Evolutionary conservation across 345 rosid species (phyloP).

Genomic region (Pugionium dolabratum): DNA sequence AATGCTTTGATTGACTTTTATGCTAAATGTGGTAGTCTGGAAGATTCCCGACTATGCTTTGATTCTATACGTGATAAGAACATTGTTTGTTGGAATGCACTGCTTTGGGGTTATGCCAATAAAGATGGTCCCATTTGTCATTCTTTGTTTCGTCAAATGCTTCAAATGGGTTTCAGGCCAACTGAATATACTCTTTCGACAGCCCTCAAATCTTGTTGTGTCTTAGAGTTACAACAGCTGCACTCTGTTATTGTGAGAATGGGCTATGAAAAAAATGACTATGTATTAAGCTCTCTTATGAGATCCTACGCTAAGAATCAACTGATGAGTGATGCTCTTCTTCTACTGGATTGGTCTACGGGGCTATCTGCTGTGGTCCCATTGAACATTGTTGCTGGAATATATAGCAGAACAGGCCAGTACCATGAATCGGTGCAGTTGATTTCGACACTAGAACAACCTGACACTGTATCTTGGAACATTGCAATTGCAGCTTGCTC

Average conservation of each 20-base stretch:
- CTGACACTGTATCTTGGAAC: conserved; percentile 81
- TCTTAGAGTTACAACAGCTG: conserved; percentile 56
- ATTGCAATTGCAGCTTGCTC: conserved; percentile 75
- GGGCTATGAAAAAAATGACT: conserved; percentile 62
- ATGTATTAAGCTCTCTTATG: conserved; percentile 73
- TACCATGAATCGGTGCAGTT: conserved; percentile 60
- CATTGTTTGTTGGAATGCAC: conserved; percentile 77
- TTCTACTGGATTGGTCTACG: conserved; percentile 47
- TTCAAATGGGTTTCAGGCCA: conserved; percentile 57
- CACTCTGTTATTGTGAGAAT: conserved; percentile 62
- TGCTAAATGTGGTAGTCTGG: conserved; percentile 57
- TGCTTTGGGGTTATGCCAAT: conserved; percentile 67
- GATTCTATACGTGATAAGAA: conserved; percentile 56
- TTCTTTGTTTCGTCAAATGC: conserved; percentile 57
- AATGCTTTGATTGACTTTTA: conserved; percentile 77
- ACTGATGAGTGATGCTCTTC: conserved; percentile 55
- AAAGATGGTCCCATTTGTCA: conserved; percentile 40
- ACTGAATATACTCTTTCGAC: conserved; percentile 75
- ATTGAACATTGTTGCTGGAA: conserved; percentile 64
- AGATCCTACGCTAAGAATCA: conserved; percentile 63
- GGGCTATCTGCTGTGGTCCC: conserved; percentile 44
- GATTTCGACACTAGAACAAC: conserved; percentile 69
- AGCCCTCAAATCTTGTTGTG: conserved; percentile 48
- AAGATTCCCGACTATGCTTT: conserved; percentile 61
- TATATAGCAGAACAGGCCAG: conserved; percentile 62